Conservation (phyloP, 2,329 filamentous ascomycete species). For the Lasiodiplodia citricola region DNA sequence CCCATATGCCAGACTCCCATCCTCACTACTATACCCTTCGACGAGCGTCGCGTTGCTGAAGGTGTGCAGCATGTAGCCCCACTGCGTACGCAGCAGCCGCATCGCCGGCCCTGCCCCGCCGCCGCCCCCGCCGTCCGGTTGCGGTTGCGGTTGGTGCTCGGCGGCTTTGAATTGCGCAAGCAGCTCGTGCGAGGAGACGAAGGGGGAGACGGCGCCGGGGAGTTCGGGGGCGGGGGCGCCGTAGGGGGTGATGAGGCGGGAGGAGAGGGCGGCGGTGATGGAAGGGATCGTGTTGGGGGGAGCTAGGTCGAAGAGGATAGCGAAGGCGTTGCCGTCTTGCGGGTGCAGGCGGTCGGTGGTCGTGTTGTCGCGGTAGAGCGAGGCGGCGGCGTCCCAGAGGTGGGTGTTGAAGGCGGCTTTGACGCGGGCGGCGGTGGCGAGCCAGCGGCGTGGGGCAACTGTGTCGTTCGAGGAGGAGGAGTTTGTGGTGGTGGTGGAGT, state of each 20-base stretch:
- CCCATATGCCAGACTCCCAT: neutral
- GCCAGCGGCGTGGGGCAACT: neutral
- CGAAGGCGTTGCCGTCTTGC: neutral
- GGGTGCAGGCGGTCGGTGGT: neutral
- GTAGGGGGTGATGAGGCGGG: neutral
- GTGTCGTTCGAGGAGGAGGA: neutral
- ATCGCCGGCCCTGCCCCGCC: neutral
- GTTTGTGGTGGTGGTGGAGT: neutral
- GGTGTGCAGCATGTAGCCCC: neutral
- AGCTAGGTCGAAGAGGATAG: neutral
- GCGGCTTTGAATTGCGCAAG: neutral
- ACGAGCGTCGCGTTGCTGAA: neutral
- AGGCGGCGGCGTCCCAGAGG: neutral
- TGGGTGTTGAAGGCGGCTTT: neutral
- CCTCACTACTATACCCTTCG: neutral
- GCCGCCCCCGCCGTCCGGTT: neutral
- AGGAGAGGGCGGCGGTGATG: neutral
- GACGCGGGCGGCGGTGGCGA: neutral
- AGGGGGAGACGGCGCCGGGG: neutral
- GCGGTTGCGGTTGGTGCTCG: neutral
- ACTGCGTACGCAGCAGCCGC: neutral
- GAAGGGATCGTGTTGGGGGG: neutral
- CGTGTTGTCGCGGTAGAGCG: constrained; percentile 1
- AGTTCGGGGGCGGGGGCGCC: neutral
- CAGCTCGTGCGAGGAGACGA: constrained; percentile 1